Evolutionary conservation across 768 basidiomycete genomes (phyloP), one percentile per base, ranked within the genome.

Genomic region (Sutorius australiensis): DNA sequence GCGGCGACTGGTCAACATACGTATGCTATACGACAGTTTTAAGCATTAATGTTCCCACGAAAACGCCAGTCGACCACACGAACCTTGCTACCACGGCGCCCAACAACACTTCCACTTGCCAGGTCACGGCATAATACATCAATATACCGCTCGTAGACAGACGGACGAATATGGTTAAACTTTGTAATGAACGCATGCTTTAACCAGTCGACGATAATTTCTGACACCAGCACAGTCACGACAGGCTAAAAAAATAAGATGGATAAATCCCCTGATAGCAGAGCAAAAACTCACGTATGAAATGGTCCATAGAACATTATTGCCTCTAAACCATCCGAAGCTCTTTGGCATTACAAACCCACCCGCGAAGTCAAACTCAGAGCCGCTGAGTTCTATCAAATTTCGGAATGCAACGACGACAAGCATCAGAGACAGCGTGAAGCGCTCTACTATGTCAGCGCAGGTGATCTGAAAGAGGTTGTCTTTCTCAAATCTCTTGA

Each of bases 121-220:
- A 99, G 79, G 67, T 99, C 97, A 36, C 89, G 87, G 64, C 95
- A 98, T 1, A 99, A 78, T 1, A 99, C 92, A 61, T 99, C 97
- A 3, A 87, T 90, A 67, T 92, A 99, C 14, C 95, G 81, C 57
- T 93, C 93, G 60, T 98, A 99, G 2, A 98, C 92, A 0, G 87
- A 89, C 0, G 94, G 92, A 0, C 95, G 84, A 43, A 99, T 95
- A 63, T 98, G 95, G 61, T 99, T 99, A 76, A 98, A 98, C 70
- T 99, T 99, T 46, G 95, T 95, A 62, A 99, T 98, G 73, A 98
- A 99, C 10, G 95, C 95, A 64, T 99, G 97, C 68, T 99, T 99
- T 46, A 98, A 77, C 95, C 95, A 99, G 67, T 99, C 97, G 11
- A 99, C 97, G 12, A 89, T 69, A 80, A 92, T 89, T 69, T 99